Conservation (phyloP, 2,329 filamentous ascomycete species). For the Xylaria sp. region DNA sequence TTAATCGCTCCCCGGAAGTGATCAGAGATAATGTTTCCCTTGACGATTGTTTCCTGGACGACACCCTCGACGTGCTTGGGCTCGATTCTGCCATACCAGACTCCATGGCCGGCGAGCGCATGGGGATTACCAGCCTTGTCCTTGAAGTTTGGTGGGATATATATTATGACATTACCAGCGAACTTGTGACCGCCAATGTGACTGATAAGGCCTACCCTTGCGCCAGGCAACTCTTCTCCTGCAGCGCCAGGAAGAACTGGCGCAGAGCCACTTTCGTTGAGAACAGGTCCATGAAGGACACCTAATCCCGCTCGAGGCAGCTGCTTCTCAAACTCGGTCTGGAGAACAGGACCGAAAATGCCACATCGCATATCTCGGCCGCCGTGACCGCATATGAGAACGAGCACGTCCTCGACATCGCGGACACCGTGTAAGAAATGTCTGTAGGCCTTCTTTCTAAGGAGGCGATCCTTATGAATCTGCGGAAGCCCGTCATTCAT, state of each 20-base stretch:
- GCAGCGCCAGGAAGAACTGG: conserved; percentile 25
- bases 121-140: conserved; percentile 41
- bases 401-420: conserved; percentile 61
- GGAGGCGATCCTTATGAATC: conserved; percentile 49
- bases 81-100: conserved; percentile 79
- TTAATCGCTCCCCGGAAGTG: conserved; percentile 67
- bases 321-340: conserved; percentile 61
- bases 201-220: conserved; percentile 64
- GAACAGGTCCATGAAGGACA: conserved; percentile 44
- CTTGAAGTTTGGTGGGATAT: conserved; percentile 56
- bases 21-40: conserved; percentile 63
- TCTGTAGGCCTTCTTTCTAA: conserved; percentile 48
- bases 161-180: conserved; percentile 78
- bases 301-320: conserved; percentile 46
- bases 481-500: conserved; percentile 56
- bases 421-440: conserved; percentile 51
- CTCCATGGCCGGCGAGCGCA: conserved; percentile 62
- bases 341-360: conserved; percentile 67
- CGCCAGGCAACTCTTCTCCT: conserved; percentile 35
- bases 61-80: conserved; percentile 72
- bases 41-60: conserved; percentile 62
- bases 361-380: conserved; percentile 79
- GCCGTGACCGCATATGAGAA: conserved; percentile 85
- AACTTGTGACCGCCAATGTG: conserved; percentile 84
- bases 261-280: conserved; percentile 33